These are phyloP conservation scores for Mortierella polycephala DNA, from an alignment of 371 early-diverging fungal genomes.

Conservation along the genomic window DNA sequence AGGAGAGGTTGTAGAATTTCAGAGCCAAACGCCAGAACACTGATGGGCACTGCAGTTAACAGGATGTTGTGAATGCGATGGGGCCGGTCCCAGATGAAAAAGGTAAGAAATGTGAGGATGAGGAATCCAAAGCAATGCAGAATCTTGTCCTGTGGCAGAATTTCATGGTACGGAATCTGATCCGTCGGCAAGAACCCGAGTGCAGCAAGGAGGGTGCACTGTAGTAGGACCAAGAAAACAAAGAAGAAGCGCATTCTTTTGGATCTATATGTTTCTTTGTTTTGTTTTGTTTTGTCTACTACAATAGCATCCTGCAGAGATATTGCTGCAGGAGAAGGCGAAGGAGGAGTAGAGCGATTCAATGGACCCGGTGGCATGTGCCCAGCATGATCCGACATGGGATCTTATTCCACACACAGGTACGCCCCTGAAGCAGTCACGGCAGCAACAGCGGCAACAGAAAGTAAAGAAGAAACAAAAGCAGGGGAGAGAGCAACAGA, in stretches of 20 bases:
- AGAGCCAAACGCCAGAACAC: constrained; percentile 37
- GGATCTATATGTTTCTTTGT: too few species aligned
- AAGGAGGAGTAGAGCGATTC: too few species aligned
- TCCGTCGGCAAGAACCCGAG: constrained; percentile 47
- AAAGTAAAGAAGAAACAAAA: too few species aligned
- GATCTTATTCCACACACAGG: too few species aligned
- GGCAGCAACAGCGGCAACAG: too few species aligned
- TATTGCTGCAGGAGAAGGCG: too few species aligned
- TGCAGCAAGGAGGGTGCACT: constrained; percentile 30
- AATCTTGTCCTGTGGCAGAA: constrained; percentile 43
- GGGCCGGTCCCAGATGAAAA: constrained; percentile 47
- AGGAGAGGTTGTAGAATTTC: constrained; percentile 44
- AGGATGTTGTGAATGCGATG: constrained; percentile 24
- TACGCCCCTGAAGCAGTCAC: too few species aligned
- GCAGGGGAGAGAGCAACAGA: background rate
- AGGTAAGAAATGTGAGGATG: constrained; percentile 44
- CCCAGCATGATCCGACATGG: too few species aligned
- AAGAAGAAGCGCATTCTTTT: constrained; percentile 37
- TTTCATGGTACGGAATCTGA: constrained; percentile 46
- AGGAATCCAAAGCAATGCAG: constrained; percentile 47
- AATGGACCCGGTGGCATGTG: too few species aligned
- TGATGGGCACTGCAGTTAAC: constrained; percentile 29
- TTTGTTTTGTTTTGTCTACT: background rate
- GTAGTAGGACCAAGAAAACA: constrained; percentile 31
- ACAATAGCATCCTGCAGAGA: too few species aligned